Base-by-base conservation (phyloP, 495 filamentous ascomycete species). In the Lindgomyces ingoldianus region DNA sequence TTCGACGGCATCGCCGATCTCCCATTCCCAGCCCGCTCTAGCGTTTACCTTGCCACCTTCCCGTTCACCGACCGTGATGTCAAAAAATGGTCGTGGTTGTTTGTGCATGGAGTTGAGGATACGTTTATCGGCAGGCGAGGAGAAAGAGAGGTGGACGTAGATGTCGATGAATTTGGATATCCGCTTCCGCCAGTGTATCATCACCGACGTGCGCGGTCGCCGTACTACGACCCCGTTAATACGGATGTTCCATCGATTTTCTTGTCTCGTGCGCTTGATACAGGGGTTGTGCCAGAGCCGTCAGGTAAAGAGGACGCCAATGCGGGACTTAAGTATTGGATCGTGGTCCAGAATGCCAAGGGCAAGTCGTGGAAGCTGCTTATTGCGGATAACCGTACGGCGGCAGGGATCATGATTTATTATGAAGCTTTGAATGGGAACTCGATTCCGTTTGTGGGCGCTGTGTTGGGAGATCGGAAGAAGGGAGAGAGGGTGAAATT, bases 381-480 rank as follows among this genome's bases (percentile, higher is more conserved):
- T 9, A 33, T 62, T 24, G 59, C 52, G 4, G 59, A 68, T 18
- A 58, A 52, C 24, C 27, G 59, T 14, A 68, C 58, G 48, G 65
- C 65, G 21, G 65, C 65, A 3, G 65, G 59, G 3, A 68, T 68
- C 21, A 18, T 57, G 3, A 30, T 62, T 18, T 63, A 41, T 39
- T 63, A 68, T 48, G 65, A 68, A 36, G 52, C 53, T 9, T 39
- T 68, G 19, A 48, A 18, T 47, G 65, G 65, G 33, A 57, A 63
- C 21, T 57, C 59, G 12, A 49, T 63, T 16, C 22, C 36, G 22
- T 68, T 68, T 42, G 58, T 62, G 1, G 58, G 65, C 1, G 65
- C 59, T 22, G 57, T 67, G 3, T 16, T 50, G 26, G 52, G 27
- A 1, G 26, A 60, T 21, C 50, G n/a, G n/a, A 48, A 47, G 33